Percentiles rank a stretch among this genome's conserved stretches.
Evolutionary conservation across 768 basidiomycete genomes (phyloP).

Genomic region (Mycena kentingensis): DNA sequence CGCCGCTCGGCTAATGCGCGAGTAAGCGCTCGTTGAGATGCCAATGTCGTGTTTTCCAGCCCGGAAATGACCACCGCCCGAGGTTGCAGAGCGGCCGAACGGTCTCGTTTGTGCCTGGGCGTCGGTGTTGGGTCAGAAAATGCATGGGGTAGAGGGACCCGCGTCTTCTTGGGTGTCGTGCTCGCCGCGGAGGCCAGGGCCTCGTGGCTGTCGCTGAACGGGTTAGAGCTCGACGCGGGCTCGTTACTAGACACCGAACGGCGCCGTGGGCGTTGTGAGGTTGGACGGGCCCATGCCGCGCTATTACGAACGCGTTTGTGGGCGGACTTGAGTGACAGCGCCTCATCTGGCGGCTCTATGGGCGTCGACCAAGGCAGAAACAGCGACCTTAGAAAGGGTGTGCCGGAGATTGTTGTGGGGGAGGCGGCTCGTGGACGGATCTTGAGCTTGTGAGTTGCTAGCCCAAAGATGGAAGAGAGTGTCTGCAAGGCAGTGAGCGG

Average conservation of each 20-base stretch:
- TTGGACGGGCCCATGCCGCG: slow-evolving; percentile 19
- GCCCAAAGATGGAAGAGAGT: slow-evolving; percentile 59
- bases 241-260: slow-evolving; percentile 39
- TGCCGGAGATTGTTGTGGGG: slow-evolving; percentile 21
- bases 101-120: slow-evolving; percentile 22
- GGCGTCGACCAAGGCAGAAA: slow-evolving; percentile 34
- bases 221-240: slow-evolving; percentile 19
- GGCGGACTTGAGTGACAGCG: slow-evolving; percentile 1
- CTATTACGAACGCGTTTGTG: slow-evolving; percentile 18
- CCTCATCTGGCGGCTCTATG: slow-evolving; percentile 23
- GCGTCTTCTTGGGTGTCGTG: slow-evolving; percentile 8
- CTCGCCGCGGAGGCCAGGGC: slow-evolving; percentile 11
- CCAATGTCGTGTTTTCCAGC: slow-evolving; percentile 58
- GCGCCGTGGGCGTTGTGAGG: slow-evolving; percentile 12
- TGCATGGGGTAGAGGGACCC: slow-evolving; percentile 29
- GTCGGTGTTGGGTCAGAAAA: slow-evolving; percentile 37
- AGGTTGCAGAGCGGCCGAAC: slow-evolving; percentile 42
- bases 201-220: slow-evolving; percentile 18
- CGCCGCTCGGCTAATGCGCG: slow-evolving; percentile 53
- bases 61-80: slow-evolving; percentile 68
- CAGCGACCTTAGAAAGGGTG: slow-evolving; percentile 38
- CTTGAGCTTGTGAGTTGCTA: slow-evolving; percentile 58
- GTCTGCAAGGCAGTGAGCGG: slow-evolving; percentile 43
- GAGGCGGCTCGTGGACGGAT: slow-evolving; percentile 33
- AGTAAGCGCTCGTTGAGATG: slow-evolving; percentile 60